Base-by-base conservation (phyloP, 129 eudicot species). In the Artemisia argyi region DNA sequence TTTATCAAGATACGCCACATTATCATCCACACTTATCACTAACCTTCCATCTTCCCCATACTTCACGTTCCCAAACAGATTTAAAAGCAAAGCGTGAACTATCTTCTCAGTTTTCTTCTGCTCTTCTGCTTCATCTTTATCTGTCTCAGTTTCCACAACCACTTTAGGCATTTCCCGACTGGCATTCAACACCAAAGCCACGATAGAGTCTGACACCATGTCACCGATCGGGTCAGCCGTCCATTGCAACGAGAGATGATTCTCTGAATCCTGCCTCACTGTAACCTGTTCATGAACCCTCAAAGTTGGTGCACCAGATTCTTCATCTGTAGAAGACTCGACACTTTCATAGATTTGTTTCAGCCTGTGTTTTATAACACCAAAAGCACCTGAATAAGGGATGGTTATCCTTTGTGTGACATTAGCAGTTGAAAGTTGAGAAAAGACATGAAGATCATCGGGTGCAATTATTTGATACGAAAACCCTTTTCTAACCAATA, bases 141-240 rank as follows among this genome's bases (percentile, higher is more conserved):
- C 76, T 24, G 82, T 44, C 68, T 88, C 96, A 0, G 87, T 74
- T 62, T 85, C 98, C 4, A 61, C 86, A 56, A 87, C 92, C 75
- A 88, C 87, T 82, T 88, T 88, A 3, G 96, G 93, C 92, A 94
- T 84, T 60, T 94, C 98, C 65, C 96, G 53, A 55, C 96, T 76
- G 11, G 89, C 95, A 61, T 94, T 94, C 65, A 94, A 72, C 71
- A 94, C 93, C 66, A 94, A 56, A n/a, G 98, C 98, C 85, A 94
- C 91, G 28, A 90, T 72, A 5, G 98, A 94, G 66, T 94, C 98
- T 7, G 98, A 88, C 28, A 94, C 98, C 98, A 94, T 94, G 49
- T 94, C 98, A 32, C 96, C 86, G 0, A 94, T 84, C 1, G 98
- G 98, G 66, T 94, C 97, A 0, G 98, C 98, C 0, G 76, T 51